These are phyloP conservation scores for Tetrahymena malaccensis DNA, from an alignment of 73 alveolate genomes.

Conservation along the genomic window DNA sequence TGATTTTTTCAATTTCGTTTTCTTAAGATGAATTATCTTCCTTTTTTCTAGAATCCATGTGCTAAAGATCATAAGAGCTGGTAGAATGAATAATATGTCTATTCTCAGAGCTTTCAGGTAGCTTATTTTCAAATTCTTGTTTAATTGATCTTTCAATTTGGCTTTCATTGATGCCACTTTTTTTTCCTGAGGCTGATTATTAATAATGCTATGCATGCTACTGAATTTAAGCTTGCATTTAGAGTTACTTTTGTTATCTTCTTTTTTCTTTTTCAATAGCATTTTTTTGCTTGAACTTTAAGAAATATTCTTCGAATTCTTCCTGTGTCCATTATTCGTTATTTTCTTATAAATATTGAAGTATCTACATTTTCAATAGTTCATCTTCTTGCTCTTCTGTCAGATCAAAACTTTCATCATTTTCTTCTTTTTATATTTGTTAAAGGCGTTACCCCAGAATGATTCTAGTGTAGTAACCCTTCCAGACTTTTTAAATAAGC, in stretches of 20 bases:
- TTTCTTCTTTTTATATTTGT: not conserved
- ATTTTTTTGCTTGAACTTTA: not conserved
- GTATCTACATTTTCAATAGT: not conserved
- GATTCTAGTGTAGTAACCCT: not conserved
- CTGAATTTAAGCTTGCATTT: not conserved
- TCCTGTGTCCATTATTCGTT: not conserved
- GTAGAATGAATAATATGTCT: not conserved
- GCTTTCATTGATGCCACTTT: not conserved
- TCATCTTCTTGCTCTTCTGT: not conserved
- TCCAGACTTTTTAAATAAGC: not conserved
- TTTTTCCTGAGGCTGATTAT: not conserved
- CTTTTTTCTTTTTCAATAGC: not conserved
- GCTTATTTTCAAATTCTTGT: not conserved
- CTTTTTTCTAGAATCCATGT: not conserved
- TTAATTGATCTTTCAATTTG: not conserved
- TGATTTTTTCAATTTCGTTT: not conserved
- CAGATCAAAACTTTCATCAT: not conserved
- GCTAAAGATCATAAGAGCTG: not conserved
- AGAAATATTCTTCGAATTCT: not conserved
- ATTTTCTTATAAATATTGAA: not conserved
- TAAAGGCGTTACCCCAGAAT: not conserved
- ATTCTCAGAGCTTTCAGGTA: not conserved
- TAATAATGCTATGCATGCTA: not conserved
- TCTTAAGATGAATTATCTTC: not conserved
- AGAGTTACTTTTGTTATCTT: not conserved